A percentile compares a stretch with the other conserved stretches of the same genome.
Evolutionary conservation across 2,329 filamentous ascomycete genomes (phyloP).

Genomic region (Sodiomyces alkalinus): DNA sequence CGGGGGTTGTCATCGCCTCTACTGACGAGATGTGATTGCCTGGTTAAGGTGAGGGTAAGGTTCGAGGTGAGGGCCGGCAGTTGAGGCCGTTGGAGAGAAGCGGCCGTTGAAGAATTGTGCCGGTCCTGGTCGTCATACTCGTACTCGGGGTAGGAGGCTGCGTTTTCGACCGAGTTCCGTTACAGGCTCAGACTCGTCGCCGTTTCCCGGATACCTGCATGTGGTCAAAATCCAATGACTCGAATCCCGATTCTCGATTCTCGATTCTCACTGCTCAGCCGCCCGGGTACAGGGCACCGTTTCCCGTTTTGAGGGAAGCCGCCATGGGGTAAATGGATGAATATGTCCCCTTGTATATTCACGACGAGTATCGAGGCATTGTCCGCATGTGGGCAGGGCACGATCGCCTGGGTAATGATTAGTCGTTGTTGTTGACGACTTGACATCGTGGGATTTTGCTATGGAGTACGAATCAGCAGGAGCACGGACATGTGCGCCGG

Average conservation of each 20-base stretch:
- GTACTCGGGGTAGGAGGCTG: no score
- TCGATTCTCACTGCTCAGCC: constrained; percentile 1
- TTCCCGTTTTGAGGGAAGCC: not conserved
- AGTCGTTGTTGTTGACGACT: not conserved
- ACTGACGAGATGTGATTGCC: not conserved
- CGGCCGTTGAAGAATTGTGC: no score
- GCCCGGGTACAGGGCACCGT: not conserved
- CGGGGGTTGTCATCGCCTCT: not conserved
- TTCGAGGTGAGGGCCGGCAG: not conserved
- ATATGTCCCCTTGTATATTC: constrained; percentile 9
- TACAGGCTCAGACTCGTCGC: not conserved
- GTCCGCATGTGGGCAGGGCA: constrained; percentile 7
- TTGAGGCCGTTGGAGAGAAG: not conserved
- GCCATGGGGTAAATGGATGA: constrained; percentile 3
- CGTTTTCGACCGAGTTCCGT: not conserved
- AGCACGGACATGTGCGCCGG: not conserved
- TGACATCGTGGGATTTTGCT: constrained; percentile 23
- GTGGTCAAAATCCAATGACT: no score
- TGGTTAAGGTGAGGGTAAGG: not conserved
- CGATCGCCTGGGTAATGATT: constrained; percentile 3
- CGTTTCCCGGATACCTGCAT: not conserved
- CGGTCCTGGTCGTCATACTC: no score
- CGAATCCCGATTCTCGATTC: not conserved
- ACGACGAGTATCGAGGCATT: constrained; percentile 6
- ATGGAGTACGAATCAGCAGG: constrained; percentile 28